Evolutionary conservation across 306 rosid genomes (phyloP).

Genomic region (Fagus crenata): DNA sequence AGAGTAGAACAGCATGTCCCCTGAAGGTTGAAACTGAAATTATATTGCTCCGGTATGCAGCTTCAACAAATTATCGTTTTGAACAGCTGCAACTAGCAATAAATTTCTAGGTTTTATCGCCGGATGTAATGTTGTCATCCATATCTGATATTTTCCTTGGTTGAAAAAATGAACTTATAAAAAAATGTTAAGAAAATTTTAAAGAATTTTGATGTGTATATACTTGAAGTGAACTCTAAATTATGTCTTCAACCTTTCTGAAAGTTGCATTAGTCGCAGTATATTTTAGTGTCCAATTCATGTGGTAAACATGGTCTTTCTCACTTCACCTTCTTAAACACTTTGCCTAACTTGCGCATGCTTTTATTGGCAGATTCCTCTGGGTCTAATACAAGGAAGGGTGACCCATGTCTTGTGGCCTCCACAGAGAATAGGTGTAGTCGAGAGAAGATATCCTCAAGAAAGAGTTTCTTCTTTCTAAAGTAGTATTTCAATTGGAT

Average conservation of each 20-base stretch:
- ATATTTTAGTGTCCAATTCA: neutral
- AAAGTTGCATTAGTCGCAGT: neutral
- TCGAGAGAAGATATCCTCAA: conserved; percentile 47
- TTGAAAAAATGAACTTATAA: too few relatives aligned
- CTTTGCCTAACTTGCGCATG: conserved; percentile 28
- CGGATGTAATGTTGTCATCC: neutral
- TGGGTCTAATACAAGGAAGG: conserved; percentile 76
- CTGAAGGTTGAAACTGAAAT: neutral
- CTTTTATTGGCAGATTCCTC: conserved; percentile 66
- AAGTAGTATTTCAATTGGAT: conserved; percentile 18
- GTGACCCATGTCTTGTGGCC: conserved; percentile 94
- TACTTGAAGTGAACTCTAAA: neutral
- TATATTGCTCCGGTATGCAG: neutral
- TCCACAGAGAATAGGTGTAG: conserved; percentile 81
- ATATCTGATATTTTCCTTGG: too few relatives aligned
- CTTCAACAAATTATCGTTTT: neutral
- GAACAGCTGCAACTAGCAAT: neutral
- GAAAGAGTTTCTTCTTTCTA: conserved; percentile 36
- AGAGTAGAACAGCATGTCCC: neutral
- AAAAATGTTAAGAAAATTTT: neutral
- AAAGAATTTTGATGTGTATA: neutral
- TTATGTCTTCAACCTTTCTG: neutral
- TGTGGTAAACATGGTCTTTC: neutral
- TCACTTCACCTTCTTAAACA: conserved; percentile 11
- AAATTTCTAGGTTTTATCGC: neutral